Evolutionary conservation across 306 rosid genomes (phyloP), one percentile per base, ranked within the genome.

Genomic region (Acacia confusa): DNA sequence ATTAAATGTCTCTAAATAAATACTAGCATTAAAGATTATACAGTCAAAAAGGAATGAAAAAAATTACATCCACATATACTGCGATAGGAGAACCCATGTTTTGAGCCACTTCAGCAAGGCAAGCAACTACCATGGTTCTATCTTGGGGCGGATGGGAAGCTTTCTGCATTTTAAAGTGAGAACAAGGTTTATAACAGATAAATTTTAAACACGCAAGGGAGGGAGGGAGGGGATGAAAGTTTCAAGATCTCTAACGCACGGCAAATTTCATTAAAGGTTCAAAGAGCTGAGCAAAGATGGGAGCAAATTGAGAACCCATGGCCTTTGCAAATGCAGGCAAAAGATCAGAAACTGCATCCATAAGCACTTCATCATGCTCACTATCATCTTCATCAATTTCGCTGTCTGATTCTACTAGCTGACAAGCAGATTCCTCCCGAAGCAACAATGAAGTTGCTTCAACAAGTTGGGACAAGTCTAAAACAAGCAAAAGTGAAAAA

Each of bases 31-130:
- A 24, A 47, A 79, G 45, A 68, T 11, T 61, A 67, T 67, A 72
- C 25, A 70, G 20, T 20, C 25, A 48, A 82, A 55, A 75, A 34
- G 20, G n/a, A 76, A 5, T 36, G 40, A 36, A 73, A 12, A 81
- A 85, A 75, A 70, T 83, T 92, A 96, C 99, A 82, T 96, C 98
- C 13, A 92, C 88, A 63, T 93, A 96, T 88, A 79, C 87, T 4
- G 92, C 89, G 83, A 96, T 96, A 80, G 99, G 99, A 84, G 95
- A 87, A 82, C 98, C 99, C 98, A 96, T 96, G 90, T 93, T 89
- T 87, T 91, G 97, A 83, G 99, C 97, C 75, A 96, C 97, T 88
- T 96, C 99, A 47, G 99, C 99, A 65, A 96, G 98, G 93, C 97
- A 92, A 81, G 99, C 99, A 76, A 96, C 97, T 66, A 96, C 99